A percentile compares a stretch with the other conserved stretches of the same genome.
Evolutionary conservation across 192 early-diverging fungal species (phyloP).

Genomic region (Mortierella antarctica): DNA sequence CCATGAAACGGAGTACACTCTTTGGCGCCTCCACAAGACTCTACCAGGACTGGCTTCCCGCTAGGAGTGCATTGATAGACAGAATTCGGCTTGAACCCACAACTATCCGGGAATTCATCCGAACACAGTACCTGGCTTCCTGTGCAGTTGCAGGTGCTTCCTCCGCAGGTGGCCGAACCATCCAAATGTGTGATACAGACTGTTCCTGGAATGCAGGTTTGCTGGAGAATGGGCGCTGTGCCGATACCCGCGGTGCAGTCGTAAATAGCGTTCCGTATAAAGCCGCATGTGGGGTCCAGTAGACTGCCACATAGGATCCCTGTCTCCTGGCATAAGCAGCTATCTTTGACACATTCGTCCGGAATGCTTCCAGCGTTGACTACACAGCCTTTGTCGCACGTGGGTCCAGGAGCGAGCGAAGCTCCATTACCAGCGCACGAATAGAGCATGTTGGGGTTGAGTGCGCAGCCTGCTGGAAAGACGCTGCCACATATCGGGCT

Average conservation of each 20-base stretch:
- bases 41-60: not conserved
- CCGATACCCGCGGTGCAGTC: not conserved
- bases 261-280: slow-evolving; percentile 1
- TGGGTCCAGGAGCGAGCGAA: not conserved
- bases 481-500: not conserved
- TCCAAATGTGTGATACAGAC: not conserved
- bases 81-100: not conserved
- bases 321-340: too few species aligned
- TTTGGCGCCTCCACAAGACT: too few species aligned
- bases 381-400: too few species aligned
- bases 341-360: too few species aligned
- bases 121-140: not conserved
- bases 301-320: not conserved
- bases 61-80: slow-evolving; percentile 3
- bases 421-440: not conserved
- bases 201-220: slow-evolving; percentile 1
- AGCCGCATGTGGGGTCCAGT: not conserved
- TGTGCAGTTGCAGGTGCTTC: not conserved
- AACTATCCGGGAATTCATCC: not conserved
- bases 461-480: not conserved
- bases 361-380: too few species aligned
- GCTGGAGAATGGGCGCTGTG: not conserved
- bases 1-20: too few species aligned
- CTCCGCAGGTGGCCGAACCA: not conserved
- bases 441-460: not conserved